These are phyloP conservation scores for Candida andamanensis DNA, from an alignment of 805 yeast genomes.

Conservation along the genomic window DNA sequence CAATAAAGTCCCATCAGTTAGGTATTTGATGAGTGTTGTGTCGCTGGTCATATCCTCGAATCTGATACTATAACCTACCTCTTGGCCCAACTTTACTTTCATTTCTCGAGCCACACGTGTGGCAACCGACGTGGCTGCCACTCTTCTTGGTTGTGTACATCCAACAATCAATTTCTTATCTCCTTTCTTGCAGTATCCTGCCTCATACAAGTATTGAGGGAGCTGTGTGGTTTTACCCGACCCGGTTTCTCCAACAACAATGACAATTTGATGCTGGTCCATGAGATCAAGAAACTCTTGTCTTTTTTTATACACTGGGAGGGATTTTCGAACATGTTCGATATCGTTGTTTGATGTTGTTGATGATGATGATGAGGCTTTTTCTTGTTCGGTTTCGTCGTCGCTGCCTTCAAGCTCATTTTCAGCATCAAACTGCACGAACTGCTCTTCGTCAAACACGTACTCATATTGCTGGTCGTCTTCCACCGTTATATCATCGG, in stretches of 20 bases:
- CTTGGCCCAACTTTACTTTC: slow-evolving; percentile 70
- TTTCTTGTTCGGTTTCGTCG: background rate
- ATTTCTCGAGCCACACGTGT: slow-evolving; percentile 88
- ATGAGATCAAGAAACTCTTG: slow-evolving; percentile 57
- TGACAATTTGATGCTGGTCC: slow-evolving; percentile 56
- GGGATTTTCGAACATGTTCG: slow-evolving; percentile 51
- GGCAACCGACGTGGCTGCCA: slow-evolving; percentile 91
- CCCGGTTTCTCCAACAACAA: slow-evolving; percentile 85
- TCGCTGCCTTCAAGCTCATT: slow-evolving; percentile 8
- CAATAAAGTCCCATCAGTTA: slow-evolving; percentile 94
- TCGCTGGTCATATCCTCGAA: slow-evolving; percentile 75
- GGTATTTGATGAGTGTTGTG: slow-evolving; percentile 72
- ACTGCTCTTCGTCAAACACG: slow-evolving; percentile 66
- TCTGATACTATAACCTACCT: slow-evolving; percentile 85
- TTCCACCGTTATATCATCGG: slow-evolving; percentile 39
- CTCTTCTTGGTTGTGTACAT: slow-evolving; percentile 93
- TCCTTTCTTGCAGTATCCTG: slow-evolving; percentile 59
- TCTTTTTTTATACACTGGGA: slow-evolving; percentile 72
- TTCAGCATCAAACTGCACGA: slow-evolving; percentile 20
- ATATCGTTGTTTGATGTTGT: slow-evolving; percentile 18
- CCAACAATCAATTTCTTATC: slow-evolving; percentile 45
- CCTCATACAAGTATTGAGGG: slow-evolving; percentile 82
- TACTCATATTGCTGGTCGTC: slow-evolving; percentile 56
- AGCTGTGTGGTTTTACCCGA: slow-evolving; percentile 94
- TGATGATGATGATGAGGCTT: background rate